Conservation (phyloP, 1,284 basidiomycete genomes). For the Testicularia cyperi region DNA sequence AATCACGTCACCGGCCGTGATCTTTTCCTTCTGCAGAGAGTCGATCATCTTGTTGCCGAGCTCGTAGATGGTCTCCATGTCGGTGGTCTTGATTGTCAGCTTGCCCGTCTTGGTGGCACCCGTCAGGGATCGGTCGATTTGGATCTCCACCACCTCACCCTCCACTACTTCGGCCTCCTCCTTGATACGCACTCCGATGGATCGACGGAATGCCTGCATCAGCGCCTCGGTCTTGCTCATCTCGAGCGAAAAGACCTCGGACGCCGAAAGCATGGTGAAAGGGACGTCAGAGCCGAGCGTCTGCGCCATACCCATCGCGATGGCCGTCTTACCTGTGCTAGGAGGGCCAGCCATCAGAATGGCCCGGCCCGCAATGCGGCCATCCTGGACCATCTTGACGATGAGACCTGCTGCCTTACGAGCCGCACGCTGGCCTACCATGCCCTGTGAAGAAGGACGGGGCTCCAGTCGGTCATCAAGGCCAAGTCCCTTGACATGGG, state of each 20-base stretch:
- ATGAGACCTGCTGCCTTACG: conserved; percentile 96
- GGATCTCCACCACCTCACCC: conserved; percentile 97
- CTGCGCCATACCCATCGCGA: conserved; percentile 94
- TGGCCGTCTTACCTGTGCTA: conserved; percentile 94
- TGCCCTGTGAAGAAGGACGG: conserved; percentile 79
- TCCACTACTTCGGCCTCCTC: conserved; percentile 97
- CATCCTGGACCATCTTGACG: conserved; percentile 95
- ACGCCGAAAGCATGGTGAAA: conserved; percentile 94
- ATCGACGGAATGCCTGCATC: conserved; percentile 90
- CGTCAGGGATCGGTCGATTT: conserved; percentile 93
- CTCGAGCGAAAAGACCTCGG: conserved; percentile 90
- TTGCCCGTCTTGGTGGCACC: conserved; percentile 98
- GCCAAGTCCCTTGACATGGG: conserved; percentile 67
- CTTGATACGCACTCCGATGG: conserved; percentile 94
- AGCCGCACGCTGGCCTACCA: conserved; percentile 94
- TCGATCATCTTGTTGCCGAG: conserved; percentile 99
- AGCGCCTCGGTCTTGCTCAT: conserved; percentile 99
- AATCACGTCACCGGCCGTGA: conserved; percentile 92
- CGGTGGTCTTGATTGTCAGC: conserved; percentile 94
- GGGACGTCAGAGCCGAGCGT: conserved; percentile 89
- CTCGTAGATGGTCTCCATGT: conserved; percentile 99
- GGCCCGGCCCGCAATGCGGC: conserved; percentile 87
- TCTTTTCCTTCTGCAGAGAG: conserved; percentile 91
- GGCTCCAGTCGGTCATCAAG: conserved; percentile 88
- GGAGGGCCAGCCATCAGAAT: conserved; percentile 96